A percentile compares a stretch with the other conserved stretches of the same genome.
Conservation (phyloP, 768 basidiomycete genomes). For the Suillus bovinus region DNA sequence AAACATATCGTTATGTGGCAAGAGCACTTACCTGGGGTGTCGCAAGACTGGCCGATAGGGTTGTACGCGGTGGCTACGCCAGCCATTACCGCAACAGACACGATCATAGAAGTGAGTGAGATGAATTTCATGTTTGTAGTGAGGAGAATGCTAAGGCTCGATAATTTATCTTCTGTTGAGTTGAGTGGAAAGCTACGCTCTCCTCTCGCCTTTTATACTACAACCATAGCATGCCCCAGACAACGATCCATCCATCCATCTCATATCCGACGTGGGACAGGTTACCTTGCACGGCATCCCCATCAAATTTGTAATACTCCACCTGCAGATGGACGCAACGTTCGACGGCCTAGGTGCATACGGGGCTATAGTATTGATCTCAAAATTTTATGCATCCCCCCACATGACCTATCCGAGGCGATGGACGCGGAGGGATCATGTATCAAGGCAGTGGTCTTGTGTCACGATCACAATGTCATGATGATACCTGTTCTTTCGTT, state of each 20-base stretch:
- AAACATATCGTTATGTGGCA: neutral
- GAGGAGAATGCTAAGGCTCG: neutral
- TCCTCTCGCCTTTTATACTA: neutral
- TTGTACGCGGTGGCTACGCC: neutral
- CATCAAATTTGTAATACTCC: neutral
- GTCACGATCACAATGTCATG: neutral
- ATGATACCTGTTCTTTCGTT: neutral
- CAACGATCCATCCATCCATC: neutral
- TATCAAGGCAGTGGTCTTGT: neutral
- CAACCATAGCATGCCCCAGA: neutral
- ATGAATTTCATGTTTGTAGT: neutral
- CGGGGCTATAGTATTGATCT: neutral
- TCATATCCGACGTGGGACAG: neutral
- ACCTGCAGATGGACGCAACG: neutral
- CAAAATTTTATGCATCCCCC: neutral
- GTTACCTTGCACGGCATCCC: neutral
- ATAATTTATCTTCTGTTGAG: slow-evolving; percentile 1
- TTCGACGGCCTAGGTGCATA: neutral
- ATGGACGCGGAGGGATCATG: neutral
- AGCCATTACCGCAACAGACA: slow-evolving; percentile 2
- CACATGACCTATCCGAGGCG: slow-evolving; percentile 2
- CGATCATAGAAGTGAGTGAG: slow-evolving; percentile 1
- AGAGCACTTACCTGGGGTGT: slow-evolving; percentile 1
- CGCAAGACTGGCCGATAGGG: slow-evolving; percentile 4
- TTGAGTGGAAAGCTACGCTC: neutral